Conservation (phyloP, 345 rosid species). For the Viola odorata region DNA sequence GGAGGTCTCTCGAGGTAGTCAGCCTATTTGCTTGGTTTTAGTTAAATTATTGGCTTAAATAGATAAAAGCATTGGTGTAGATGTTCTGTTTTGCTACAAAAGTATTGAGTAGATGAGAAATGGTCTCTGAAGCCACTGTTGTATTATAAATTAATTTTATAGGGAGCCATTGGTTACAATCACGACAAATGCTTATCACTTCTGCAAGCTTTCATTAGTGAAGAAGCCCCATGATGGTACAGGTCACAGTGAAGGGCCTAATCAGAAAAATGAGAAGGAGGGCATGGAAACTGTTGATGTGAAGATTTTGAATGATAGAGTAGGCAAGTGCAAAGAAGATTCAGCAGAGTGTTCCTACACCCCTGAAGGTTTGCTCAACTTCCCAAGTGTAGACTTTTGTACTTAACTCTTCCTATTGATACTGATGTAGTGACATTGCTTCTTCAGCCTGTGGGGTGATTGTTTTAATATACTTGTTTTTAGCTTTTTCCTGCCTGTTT, state of each 20-base stretch:
- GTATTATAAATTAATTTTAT: conserved; percentile 13
- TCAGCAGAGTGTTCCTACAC: conserved; percentile 24
- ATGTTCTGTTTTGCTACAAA: no score
- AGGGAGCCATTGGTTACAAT: conserved; percentile 58
- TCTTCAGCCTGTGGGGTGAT: background rate
- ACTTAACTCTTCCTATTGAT: background rate
- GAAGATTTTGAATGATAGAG: conserved; percentile 23
- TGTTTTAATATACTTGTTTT: background rate
- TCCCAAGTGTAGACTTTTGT: background rate
- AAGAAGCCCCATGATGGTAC: conserved; percentile 40
- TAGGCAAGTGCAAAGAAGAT: conserved; percentile 16
- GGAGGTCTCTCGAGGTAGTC: conserved; percentile 76
- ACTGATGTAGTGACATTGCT: background rate
- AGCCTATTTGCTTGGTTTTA: background rate
- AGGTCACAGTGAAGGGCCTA: conserved; percentile 22
- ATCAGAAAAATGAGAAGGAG: conserved; percentile 20
- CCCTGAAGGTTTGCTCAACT: conserved; percentile 35
- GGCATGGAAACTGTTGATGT: conserved; percentile 18
- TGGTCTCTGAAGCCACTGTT: no score
- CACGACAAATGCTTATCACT: conserved; percentile 66
- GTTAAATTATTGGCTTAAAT: background rate
- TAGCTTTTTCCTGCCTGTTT: background rate
- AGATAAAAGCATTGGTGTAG: background rate
- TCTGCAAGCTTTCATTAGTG: conserved; percentile 88
- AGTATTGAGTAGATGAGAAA: no score